These are phyloP conservation scores for Nematocida homosporus DNA, from an alignment of 371 early-diverging fungal species.

Conservation along the genomic window DNA sequence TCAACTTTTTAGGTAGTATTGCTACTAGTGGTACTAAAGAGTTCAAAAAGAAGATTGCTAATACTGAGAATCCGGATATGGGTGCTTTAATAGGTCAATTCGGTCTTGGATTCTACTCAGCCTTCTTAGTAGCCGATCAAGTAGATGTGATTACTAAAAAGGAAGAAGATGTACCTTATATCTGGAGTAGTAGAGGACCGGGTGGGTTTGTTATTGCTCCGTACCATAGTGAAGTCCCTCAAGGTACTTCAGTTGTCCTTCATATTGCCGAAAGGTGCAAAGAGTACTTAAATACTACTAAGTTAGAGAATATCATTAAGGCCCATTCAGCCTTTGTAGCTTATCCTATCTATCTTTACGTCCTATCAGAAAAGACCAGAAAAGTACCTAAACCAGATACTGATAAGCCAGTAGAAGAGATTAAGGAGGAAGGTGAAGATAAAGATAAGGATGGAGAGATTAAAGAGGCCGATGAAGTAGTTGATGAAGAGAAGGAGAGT, in stretches of 20 bases:
- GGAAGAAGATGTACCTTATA: slow-evolving; percentile 78
- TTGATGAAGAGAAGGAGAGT: slow-evolving; percentile 66
- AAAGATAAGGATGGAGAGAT: too few species aligned
- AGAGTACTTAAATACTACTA: slow-evolving; percentile 79
- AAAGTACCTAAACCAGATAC: slow-evolving; percentile 71
- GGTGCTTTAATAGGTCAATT: slow-evolving; percentile 91
- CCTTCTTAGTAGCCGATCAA: slow-evolving; percentile 85
- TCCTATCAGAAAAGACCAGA: slow-evolving; percentile 76
- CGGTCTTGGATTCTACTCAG: slow-evolving; percentile 95
- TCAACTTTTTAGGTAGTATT: slow-evolving; percentile 88
- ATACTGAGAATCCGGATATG: slow-evolving; percentile 68
- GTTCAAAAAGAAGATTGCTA: slow-evolving; percentile 78
- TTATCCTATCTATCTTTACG: slow-evolving; percentile 80
- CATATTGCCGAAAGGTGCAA: slow-evolving; percentile 81
- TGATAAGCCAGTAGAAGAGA: slow-evolving; percentile 70
- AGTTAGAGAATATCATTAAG: slow-evolving; percentile 77
- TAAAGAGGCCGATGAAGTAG: slow-evolving; percentile 69
- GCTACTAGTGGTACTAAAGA: slow-evolving; percentile 88
- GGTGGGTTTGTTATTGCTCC: slow-evolving; percentile 82
- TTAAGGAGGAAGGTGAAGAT: slow-evolving; percentile 68
- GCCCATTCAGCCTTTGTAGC: slow-evolving; percentile 86
- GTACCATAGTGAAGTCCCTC: slow-evolving; percentile 76
- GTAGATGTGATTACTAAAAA: slow-evolving; percentile 88
- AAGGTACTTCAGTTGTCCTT: slow-evolving; percentile 80
- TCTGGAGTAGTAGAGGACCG: slow-evolving; percentile 85